Percentiles rank a stretch among this genome's conserved stretches.
phyloP scores from a whole-genome alignment of 441 rosid species.

The Dalechampia spathulata region DNA sequence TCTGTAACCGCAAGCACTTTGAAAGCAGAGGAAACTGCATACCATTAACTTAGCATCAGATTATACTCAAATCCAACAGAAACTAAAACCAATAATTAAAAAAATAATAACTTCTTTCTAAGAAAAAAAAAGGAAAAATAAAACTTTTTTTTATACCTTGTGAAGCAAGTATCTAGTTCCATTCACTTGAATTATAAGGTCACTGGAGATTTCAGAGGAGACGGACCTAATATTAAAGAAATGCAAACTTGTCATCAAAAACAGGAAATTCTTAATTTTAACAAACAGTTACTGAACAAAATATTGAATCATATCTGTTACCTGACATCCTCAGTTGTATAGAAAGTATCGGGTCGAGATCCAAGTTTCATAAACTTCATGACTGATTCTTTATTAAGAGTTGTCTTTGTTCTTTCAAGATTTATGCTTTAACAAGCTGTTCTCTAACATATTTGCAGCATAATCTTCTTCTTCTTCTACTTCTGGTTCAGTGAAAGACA shows the following conservation, averaged over 20 bases:
- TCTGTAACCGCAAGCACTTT: slow-evolving; percentile 68
- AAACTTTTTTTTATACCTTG: slow-evolving; percentile 67
- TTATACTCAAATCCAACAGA: slow-evolving; percentile 19
- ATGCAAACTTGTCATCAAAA: slow-evolving; percentile 3
- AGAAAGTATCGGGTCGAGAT: slow-evolving; percentile 83
- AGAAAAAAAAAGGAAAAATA: background rate
- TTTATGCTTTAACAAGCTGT: slow-evolving; percentile 18
- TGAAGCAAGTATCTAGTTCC: slow-evolving; percentile 70
- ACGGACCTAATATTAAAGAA: slow-evolving; percentile 53
- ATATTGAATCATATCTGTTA: no score
- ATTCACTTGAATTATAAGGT: slow-evolving; percentile 60
- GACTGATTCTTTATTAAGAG: no score
- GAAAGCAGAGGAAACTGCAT: slow-evolving; percentile 82
- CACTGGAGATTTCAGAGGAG: slow-evolving; percentile 66
- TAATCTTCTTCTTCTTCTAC: no score
- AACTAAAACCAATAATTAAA: background rate
- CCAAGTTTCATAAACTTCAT: slow-evolving; percentile 99
- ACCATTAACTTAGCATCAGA: no score
- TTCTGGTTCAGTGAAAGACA: slow-evolving; percentile 16
- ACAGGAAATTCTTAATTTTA: background rate
- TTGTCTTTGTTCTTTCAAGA: slow-evolving; percentile 16
- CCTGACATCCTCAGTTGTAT: slow-evolving; percentile 75
- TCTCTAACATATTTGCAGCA: slow-evolving; percentile 10
- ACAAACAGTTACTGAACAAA: background rate
- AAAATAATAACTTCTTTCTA: background rate